A percentile compares a stretch with the other conserved stretches of the same genome.
phyloP scores from a whole-genome alignment of 148 eudicot genomes.

The Rhododendron vialii region DNA sequence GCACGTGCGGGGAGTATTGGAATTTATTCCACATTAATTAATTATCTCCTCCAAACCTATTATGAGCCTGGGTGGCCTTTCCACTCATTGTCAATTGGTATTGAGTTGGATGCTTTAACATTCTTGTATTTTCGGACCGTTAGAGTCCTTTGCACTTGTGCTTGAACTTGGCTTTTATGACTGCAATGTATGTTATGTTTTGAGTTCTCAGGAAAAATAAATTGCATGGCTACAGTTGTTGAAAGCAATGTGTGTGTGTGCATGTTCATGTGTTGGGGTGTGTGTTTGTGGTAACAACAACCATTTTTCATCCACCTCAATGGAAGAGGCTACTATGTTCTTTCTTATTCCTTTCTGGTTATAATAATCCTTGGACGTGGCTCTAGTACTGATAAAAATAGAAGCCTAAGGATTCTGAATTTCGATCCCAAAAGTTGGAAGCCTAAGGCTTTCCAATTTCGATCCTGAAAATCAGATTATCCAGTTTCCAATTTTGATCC shows the following conservation, averaged over 20 bases:
- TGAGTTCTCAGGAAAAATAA: neutral
- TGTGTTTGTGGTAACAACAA: neutral
- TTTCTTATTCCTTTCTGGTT: neutral
- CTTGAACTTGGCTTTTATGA: neutral
- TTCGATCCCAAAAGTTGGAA: neutral
- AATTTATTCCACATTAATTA: no score
- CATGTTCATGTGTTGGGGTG: neutral
- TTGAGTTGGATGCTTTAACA: no score
- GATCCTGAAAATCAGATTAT: neutral
- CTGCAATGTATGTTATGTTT: neutral
- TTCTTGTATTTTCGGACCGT: neutral
- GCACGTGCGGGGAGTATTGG: neutral
- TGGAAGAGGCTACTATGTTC: neutral
- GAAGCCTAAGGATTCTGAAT: neutral
- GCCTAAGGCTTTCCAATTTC: neutral
- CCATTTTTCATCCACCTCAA: neutral
- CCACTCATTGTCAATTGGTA: no score
- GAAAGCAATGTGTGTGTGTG: neutral
- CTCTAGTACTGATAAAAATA: neutral
- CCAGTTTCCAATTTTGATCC: neutral
- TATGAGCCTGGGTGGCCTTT: no score
- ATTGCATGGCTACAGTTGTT: neutral
- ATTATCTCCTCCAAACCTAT: no score
- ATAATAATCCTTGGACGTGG: neutral
- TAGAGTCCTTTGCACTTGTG: neutral